Evolutionary conservation across 306 rosid genomes (phyloP).

Genomic region (Dalbergia cultrata): DNA sequence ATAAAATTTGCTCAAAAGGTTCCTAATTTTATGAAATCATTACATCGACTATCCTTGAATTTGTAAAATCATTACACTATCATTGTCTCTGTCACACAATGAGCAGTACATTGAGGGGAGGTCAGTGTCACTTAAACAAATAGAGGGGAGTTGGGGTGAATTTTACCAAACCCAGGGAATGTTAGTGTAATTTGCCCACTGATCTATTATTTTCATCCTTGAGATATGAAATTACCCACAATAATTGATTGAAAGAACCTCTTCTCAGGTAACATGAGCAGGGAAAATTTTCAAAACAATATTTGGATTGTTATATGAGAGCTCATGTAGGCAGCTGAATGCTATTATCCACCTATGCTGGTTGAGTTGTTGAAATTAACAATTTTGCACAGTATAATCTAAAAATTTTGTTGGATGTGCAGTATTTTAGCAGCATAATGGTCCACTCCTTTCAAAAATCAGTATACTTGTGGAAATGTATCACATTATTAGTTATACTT

Average conservation of each 20-base stretch:
- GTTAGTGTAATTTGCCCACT: too few relatives aligned
- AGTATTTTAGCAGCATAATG: not conserved
- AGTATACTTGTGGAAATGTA: not conserved
- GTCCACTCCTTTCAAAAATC: not conserved
- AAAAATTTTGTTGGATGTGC: conserved; percentile 13
- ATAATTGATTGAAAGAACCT: not conserved
- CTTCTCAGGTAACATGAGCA: conserved; percentile 8
- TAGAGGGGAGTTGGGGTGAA: too few relatives aligned
- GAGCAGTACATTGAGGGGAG: too few relatives aligned
- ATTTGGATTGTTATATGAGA: not conserved
- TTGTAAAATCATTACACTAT: too few relatives aligned
- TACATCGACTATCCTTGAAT: too few relatives aligned
- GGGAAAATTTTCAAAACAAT: conserved; percentile 22
- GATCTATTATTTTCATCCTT: not conserved
- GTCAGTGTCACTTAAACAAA: too few relatives aligned
- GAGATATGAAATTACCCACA: conserved; percentile 3
- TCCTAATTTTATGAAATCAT: too few relatives aligned
- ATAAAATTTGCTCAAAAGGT: too few relatives aligned
- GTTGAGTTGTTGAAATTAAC: conserved; percentile 13
- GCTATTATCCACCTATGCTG: conserved; percentile 15
- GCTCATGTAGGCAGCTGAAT: conserved; percentile 1
- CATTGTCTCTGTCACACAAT: too few relatives aligned
- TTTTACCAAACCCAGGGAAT: too few relatives aligned
- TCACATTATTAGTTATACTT: conserved; percentile 1
- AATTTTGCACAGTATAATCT: conserved; percentile 1